These are phyloP conservation scores for Pseudozyma thailandica DNA, from an alignment of 1,284 basidiomycete species.

Conservation along the genomic window DNA sequence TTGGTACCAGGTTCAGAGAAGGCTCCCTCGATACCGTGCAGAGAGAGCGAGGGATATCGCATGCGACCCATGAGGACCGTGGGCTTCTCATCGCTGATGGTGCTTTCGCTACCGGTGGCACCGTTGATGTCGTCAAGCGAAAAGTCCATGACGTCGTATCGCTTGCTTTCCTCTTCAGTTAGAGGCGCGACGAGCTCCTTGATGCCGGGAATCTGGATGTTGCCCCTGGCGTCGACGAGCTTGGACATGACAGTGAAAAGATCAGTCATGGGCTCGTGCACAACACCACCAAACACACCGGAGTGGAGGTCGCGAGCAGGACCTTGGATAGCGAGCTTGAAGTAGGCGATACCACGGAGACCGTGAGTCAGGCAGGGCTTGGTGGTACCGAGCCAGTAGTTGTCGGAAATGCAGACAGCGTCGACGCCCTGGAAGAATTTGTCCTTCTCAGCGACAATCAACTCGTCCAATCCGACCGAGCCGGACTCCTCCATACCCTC, in stretches of 20 bases:
- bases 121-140: slow-evolving; percentile 77
- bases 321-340: slow-evolving; percentile 83
- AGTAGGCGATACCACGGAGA: slow-evolving; percentile 86
- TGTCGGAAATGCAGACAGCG: slow-evolving; percentile 84
- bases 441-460: slow-evolving; percentile 83
- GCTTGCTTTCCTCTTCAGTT: slow-evolving; percentile 79
- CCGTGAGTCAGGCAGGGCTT: slow-evolving; percentile 69
- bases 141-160: slow-evolving; percentile 69
- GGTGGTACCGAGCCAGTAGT: slow-evolving; percentile 69
- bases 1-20: slow-evolving; percentile 78
- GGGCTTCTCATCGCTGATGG: slow-evolving; percentile 83
- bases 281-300: slow-evolving; percentile 71
- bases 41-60: slow-evolving; percentile 81
- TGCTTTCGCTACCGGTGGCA: slow-evolving; percentile 80
- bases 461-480: slow-evolving; percentile 89
- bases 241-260: slow-evolving; percentile 74
- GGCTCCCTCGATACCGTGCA: slow-evolving; percentile 97
- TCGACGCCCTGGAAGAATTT: slow-evolving; percentile 91
- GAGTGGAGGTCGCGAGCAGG: slow-evolving; percentile 92
- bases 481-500: slow-evolving; percentile 98
- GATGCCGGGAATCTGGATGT: slow-evolving; percentile 90
- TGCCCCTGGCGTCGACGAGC: slow-evolving; percentile 83
- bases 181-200: slow-evolving; percentile 85
- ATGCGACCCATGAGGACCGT: slow-evolving; percentile 84
- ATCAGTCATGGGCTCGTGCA: slow-evolving; percentile 75